A percentile compares a stretch with the other conserved stretches of the same genome.
Evolutionary conservation across 495 filamentous ascomycete species (phyloP).

Genomic region (Xylaria intraflava): DNA sequence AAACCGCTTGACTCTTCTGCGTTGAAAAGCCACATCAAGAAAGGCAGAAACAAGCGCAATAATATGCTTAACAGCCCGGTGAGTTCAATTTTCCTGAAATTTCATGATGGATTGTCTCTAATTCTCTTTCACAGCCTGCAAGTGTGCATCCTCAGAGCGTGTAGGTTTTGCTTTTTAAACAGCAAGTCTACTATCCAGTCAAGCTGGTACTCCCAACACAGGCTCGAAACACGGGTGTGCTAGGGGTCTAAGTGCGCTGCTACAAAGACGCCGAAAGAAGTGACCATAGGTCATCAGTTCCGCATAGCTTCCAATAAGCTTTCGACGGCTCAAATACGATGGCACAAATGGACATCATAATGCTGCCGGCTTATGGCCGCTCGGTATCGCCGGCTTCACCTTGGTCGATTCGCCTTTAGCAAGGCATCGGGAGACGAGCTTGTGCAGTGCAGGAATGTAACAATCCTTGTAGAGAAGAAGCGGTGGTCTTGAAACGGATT

Average conservation of each 20-base stretch:
- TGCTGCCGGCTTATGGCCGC: neutral
- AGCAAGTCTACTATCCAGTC: slow-evolving; percentile 3
- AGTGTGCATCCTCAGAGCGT: slow-evolving; percentile 47
- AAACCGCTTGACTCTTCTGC: slow-evolving; percentile 97
- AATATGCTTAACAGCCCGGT: slow-evolving; percentile 92
- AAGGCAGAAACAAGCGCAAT: slow-evolving; percentile 81
- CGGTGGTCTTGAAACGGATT: slow-evolving; percentile 20
- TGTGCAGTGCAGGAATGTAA: slow-evolving; percentile 18
- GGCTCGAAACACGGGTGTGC: neutral
- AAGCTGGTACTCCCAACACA: slow-evolving; percentile 5
- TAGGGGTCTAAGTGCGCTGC: neutral
- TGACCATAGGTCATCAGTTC: neutral
- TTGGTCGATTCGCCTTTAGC: slow-evolving; percentile 15
- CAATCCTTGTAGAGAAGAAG: slow-evolving; percentile 17
- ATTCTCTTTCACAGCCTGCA: slow-evolving; percentile 31
- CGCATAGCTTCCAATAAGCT: neutral
- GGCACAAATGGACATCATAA: neutral
- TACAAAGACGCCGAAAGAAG: neutral
- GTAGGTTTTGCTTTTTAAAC: slow-evolving; percentile 17
- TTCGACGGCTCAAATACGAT: neutral
- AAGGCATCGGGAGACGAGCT: neutral
- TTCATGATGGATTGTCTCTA: slow-evolving; percentile 11
- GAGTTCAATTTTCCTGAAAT: slow-evolving; percentile 33
- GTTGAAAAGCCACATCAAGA: slow-evolving; percentile 98
- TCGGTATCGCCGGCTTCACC: slow-evolving; percentile 11